Conservation (phyloP, 2,329 filamentous ascomycete species). For the Cladosporium sp. region DNA sequence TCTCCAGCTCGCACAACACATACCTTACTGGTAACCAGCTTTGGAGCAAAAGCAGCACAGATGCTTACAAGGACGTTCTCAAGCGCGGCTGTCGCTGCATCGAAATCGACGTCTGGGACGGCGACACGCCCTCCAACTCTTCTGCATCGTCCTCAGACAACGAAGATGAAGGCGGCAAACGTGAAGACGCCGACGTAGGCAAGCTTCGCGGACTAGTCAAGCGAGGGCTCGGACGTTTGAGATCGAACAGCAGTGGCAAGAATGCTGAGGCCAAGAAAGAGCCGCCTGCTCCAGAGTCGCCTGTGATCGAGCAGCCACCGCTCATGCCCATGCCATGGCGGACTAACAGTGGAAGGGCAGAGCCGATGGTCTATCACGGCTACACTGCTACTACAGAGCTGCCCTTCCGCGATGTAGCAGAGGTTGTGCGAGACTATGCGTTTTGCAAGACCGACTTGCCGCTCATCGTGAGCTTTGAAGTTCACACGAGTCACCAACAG, state of each 20-base stretch:
- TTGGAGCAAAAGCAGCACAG: conserved; percentile 68
- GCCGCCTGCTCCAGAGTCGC: neutral
- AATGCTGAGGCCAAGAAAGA: conserved; percentile 10
- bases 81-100: conserved; percentile 79
- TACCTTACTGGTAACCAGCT: conserved; percentile 86
- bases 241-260: conserved; percentile 18
- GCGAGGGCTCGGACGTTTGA: conserved; percentile 24
- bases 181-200: conserved; percentile 30
- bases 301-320: conserved; percentile 5
- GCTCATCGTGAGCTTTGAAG: conserved; percentile 86
- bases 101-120: conserved; percentile 94
- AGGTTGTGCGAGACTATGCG: conserved; percentile 70
- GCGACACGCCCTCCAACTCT: conserved; percentile 46
- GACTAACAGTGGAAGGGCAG: conserved; percentile 23
- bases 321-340: conserved; percentile 28
- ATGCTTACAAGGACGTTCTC: conserved; percentile 69
- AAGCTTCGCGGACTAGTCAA: conserved; percentile 29
- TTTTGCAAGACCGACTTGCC: conserved; percentile 71
- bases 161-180: conserved; percentile 26
- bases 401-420: conserved; percentile 80
- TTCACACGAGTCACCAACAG: conserved; percentile 76
- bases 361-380: conserved; percentile 34
- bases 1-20: conserved; percentile 92
- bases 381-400: conserved; percentile 84
- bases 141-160: conserved; percentile 34